phyloP scores from a whole-genome alignment of 768 basidiomycete species.

The Phylloporus arenicola region DNA sequence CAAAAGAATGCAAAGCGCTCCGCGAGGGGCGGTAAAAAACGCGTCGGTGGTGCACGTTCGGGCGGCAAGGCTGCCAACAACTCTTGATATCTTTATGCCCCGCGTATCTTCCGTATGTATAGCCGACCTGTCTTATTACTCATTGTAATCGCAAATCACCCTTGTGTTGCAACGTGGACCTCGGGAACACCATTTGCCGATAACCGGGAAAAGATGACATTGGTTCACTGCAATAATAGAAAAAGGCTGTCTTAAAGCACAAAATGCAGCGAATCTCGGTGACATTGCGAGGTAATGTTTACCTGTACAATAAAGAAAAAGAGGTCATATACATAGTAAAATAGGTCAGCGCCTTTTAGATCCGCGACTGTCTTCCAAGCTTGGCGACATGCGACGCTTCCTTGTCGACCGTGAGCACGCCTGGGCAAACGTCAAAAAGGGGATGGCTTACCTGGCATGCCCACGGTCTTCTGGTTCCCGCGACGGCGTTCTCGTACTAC shows the following conservation, averaged over 20 bases:
- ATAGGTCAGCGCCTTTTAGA: constrained; percentile 62
- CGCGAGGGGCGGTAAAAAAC: constrained; percentile 49
- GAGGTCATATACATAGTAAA: constrained; percentile 23
- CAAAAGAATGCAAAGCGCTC: constrained; percentile 46
- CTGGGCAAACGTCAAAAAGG: not conserved
- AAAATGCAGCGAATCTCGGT: not conserved
- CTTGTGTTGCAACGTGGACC: not conserved
- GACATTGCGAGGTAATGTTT: constrained; percentile 6
- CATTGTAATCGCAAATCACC: constrained; percentile 17
- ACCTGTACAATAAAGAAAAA: constrained; percentile 23
- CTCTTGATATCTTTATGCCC: constrained; percentile 16
- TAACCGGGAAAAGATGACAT: not conserved
- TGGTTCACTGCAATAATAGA: not conserved
- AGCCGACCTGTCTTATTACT: constrained; percentile 15
- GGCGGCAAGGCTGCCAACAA: constrained; percentile 27
- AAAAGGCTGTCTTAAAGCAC: not conserved
- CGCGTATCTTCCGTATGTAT: constrained; percentile 12
- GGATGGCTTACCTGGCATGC: constrained; percentile 45
- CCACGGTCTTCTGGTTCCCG: constrained; percentile 65
- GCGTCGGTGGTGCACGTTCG: constrained; percentile 34
- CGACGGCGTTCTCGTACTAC: constrained; percentile 47
- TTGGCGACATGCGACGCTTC: constrained; percentile 72
- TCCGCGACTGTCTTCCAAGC: constrained; percentile 59
- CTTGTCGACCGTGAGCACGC: constrained; percentile 32
- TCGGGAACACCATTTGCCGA: no score